Evolutionary conservation across 2,329 filamentous ascomycete genomes (phyloP).

Genomic region (Paecilomyces variotii): DNA sequence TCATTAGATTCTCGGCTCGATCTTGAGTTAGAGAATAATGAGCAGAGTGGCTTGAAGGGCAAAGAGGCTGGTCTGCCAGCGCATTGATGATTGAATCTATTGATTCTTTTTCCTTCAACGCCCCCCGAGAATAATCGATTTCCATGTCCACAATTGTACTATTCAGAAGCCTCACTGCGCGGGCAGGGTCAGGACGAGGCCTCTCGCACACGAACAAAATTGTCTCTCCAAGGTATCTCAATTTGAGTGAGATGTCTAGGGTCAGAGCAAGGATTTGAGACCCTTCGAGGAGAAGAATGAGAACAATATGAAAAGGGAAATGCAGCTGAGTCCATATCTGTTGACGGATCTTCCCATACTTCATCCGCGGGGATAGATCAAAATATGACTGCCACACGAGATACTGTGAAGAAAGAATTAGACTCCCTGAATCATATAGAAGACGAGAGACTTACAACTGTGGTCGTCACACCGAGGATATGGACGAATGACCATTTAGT

Average conservation of each 20-base stretch:
- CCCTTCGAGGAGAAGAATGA: conserved; percentile 58
- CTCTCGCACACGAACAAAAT: conserved; percentile 33
- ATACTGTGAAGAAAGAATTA: conserved; percentile 20
- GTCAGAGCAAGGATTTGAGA: conserved; percentile 49
- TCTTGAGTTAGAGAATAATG: conserved; percentile 18
- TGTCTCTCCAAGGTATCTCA: conserved; percentile 30
- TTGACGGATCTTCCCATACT: conserved; percentile 49
- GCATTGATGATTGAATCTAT: conserved; percentile 25
- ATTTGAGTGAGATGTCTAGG: conserved; percentile 35
- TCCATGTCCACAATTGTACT: conserved; percentile 34
- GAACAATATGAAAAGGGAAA: conserved; percentile 55
- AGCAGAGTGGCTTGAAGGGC: conserved; percentile 13
- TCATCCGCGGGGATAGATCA: conserved; percentile 45
- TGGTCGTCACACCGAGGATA: conserved; percentile 29
- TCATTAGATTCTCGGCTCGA: conserved; percentile 25
- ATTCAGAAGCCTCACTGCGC: conserved; percentile 25
- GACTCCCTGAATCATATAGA: not conserved
- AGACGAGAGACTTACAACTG: conserved; percentile 23
- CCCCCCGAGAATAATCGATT: conserved; percentile 28
- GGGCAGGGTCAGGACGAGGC: conserved; percentile 18
- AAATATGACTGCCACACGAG: conserved; percentile 59
- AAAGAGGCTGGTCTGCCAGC: conserved; percentile 22
- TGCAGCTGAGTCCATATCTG: conserved; percentile 46
- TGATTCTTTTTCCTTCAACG: conserved; percentile 21
- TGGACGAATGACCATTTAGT: conserved; percentile 33